Percentiles rank a stretch among this genome's conserved stretches.
These are phyloP conservation scores for Urostyla sp. DNA, from an alignment of 73 alveolate genomes.

Conservation along the genomic window DNA sequence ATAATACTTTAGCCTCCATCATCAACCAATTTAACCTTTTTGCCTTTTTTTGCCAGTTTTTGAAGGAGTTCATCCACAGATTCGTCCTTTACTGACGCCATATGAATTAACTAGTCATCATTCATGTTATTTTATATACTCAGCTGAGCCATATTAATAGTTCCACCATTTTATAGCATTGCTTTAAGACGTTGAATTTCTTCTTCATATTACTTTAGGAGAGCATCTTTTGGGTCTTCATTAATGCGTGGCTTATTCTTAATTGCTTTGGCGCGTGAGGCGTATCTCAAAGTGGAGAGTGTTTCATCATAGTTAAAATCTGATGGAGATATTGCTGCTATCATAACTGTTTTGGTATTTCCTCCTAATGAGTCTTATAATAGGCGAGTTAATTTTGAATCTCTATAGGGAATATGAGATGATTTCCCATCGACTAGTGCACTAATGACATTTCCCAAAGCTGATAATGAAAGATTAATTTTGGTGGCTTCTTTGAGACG, in stretches of 20 bases:
- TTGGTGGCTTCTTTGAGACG: constrained; percentile 93
- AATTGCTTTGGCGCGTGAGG: constrained; percentile 96
- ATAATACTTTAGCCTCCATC: too few relatives aligned
- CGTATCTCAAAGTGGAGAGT: constrained; percentile 96
- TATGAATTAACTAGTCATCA: constrained; percentile 71
- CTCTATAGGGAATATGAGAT: constrained; percentile 89
- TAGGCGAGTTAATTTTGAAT: constrained; percentile 86
- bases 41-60: constrained; percentile 65
- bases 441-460: constrained; percentile 73
- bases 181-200: constrained; percentile 83
- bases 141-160: background rate
- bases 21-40: constrained; percentile 67
- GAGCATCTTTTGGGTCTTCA: constrained; percentile 99
- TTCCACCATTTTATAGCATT: constrained; percentile 17
- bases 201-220: constrained; percentile 93
- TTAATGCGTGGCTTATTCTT: constrained; percentile 96
- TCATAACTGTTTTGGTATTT: constrained; percentile 98
- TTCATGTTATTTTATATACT: constrained; percentile 34
- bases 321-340: constrained; percentile 97
- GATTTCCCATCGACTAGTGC: constrained; percentile 79
- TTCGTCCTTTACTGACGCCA: constrained; percentile 72
- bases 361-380: constrained; percentile 98
- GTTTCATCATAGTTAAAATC: constrained; percentile 97
- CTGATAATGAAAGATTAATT: constrained; percentile 77
- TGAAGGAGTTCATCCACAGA: constrained; percentile 61